Evolutionary conservation across 108 stramenopile genomes (phyloP), one percentile per base, ranked within the genome.

Genomic region (Phaeodactylum tricornutum): DNA sequence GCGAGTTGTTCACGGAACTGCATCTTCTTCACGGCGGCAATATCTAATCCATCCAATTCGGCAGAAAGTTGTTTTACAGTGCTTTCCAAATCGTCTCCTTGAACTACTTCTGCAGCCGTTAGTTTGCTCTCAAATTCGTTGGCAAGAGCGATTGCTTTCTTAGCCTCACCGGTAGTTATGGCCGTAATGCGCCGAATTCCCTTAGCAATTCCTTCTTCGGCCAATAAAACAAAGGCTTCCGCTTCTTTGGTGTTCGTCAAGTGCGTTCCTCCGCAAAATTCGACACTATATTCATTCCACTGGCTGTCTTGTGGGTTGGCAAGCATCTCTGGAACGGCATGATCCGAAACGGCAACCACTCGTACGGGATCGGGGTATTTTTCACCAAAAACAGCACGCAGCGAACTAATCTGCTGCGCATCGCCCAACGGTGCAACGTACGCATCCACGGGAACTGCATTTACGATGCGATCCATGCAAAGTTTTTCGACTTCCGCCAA

Each of bases 221-320:
- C 83, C n/a, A 99, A 50, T 43, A 99, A 49, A 5, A 74, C 87
- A 52, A 99, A 97, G 8, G 69, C 77, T 53, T 87, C 79, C 8
- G 98, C 98, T 57, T 96, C 90, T 12, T 62, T 64, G 4, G 96
- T 99, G 62, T 98, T 99, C 53, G 67, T 75, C 43, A 99, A 56
- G 59, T 99, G 98, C 1, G 98, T 99, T 28, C 98, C 98, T 14
- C 98, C 98, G 62, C 98, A 99, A 61, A 99, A 96, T 67, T 99
- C 98, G 32, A 98, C 77, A 59, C 96, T 97, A 64, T 77, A 81
- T 25, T 82, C 70, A 24, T 59, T 64, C 98, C 98, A 99, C 26
- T 53, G 62, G 7, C 69, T 34, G 57, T 93, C 92, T 43, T 83
- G 75, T 11, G 98, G 96, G 40, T 96, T 81, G 27, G 67, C 70